A percentile compares a stretch with the other conserved stretches of the same genome.
Conservation (phyloP, 805 yeast species). For the Candida gorgasii region DNA sequence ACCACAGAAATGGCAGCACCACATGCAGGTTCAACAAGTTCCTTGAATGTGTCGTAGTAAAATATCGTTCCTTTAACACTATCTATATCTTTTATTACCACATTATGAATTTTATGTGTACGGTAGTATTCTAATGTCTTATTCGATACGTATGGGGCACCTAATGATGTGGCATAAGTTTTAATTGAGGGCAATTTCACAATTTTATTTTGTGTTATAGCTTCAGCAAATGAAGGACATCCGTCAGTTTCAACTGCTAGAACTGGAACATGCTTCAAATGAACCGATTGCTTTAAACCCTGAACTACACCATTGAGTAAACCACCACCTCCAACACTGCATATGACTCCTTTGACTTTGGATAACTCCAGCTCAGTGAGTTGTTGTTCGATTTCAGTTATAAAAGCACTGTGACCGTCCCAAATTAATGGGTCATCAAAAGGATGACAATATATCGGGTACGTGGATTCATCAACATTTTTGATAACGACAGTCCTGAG, state of each 20-base stretch:
- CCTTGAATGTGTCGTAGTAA: slow-evolving; percentile 23
- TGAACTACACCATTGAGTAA: slow-evolving; percentile 29
- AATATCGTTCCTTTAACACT: slow-evolving; percentile 24
- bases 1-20: slow-evolving; percentile 28
- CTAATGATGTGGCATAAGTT: slow-evolving; percentile 30
- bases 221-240: slow-evolving; percentile 24
- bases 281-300: slow-evolving; percentile 22
- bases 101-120: slow-evolving; percentile 16
- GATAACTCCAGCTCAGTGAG: slow-evolving; percentile 16
- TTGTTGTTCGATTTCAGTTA: slow-evolving; percentile 27
- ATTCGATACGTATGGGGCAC: slow-evolving; percentile 27
- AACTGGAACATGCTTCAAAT: slow-evolving; percentile 21
- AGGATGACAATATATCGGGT: slow-evolving; percentile 33
- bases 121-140: slow-evolving; percentile 20
- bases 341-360: slow-evolving; percentile 27
- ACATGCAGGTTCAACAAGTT: slow-evolving; percentile 35
- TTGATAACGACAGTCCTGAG: slow-evolving; percentile 19
- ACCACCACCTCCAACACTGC: slow-evolving; percentile 40
- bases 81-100: slow-evolving; percentile 26
- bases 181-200: slow-evolving; percentile 20
- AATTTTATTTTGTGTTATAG: slow-evolving; percentile 21
- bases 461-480: slow-evolving; percentile 11
- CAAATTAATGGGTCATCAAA: slow-evolving; percentile 31
- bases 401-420: slow-evolving; percentile 31
- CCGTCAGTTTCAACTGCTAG: slow-evolving; percentile 29